phyloP scores from a whole-genome alignment of 805 yeast species.

The Candida piceae region DNA sequence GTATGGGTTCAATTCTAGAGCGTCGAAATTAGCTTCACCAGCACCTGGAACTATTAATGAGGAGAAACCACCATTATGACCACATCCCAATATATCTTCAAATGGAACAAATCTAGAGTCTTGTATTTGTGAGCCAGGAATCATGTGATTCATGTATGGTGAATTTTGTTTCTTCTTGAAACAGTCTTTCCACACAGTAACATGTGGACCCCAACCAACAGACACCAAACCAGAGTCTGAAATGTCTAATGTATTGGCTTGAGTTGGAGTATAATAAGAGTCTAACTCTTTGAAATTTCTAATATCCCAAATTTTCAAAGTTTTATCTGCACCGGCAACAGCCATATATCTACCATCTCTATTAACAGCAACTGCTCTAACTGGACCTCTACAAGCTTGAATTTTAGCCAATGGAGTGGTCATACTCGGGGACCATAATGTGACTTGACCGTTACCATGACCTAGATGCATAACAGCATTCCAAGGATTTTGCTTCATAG shows the following conservation, averaged over 20 bases:
- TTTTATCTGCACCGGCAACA: slow-evolving; percentile 80
- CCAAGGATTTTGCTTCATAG: slow-evolving; percentile 90
- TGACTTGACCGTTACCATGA: slow-evolving; percentile 86
- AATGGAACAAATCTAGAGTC: slow-evolving; percentile 78
- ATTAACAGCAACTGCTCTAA: slow-evolving; percentile 78
- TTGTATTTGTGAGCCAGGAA: slow-evolving; percentile 72
- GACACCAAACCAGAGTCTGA: slow-evolving; percentile 85
- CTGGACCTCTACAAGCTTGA: slow-evolving; percentile 80
- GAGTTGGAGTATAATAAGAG: slow-evolving; percentile 71
- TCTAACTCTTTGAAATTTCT: slow-evolving; percentile 76
- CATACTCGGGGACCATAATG: slow-evolving; percentile 91
- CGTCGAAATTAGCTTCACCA: slow-evolving; percentile 97
- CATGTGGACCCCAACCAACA: slow-evolving; percentile 95
- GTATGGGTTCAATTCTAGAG: slow-evolving; percentile 87
- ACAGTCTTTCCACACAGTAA: slow-evolving; percentile 79
- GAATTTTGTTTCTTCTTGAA: slow-evolving; percentile 62
- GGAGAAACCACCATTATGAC: slow-evolving; percentile 73
- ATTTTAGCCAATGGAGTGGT: slow-evolving; percentile 79
- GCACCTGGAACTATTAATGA: slow-evolving; percentile 92
- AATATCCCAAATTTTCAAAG: slow-evolving; percentile 88
- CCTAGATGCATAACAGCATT: slow-evolving; percentile 94
- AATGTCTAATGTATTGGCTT: slow-evolving; percentile 71
- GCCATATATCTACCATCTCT: slow-evolving; percentile 95
- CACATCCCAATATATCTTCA: slow-evolving; percentile 93
- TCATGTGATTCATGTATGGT: slow-evolving; percentile 89